Evolutionary conservation across 495 filamentous ascomycete species (phyloP).

Genomic region (Margaritispora aquatica): DNA sequence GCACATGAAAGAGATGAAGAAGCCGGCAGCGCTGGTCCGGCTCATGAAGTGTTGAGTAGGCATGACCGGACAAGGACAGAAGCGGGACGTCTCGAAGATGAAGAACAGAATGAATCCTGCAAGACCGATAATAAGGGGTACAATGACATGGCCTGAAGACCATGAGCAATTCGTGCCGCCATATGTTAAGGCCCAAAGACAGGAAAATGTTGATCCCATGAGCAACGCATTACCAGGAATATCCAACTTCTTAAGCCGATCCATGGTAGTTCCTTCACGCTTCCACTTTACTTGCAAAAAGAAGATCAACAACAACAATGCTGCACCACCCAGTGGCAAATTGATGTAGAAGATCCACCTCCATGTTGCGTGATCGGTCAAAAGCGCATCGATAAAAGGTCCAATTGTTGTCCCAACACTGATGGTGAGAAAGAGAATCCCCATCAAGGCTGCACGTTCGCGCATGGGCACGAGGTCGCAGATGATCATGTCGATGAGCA

Average conservation of each 20-base stretch:
- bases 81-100: background rate
- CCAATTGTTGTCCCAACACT: conserved; percentile 65
- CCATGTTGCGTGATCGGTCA: conserved; percentile 57
- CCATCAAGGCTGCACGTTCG: conserved; percentile 52
- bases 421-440: conserved; percentile 57
- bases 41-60: conserved; percentile 7
- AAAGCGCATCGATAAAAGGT: conserved; percentile 57
- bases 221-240: background rate
- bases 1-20: conserved; percentile 24
- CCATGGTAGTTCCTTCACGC: background rate
- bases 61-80: background rate
- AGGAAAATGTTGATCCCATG: background rate
- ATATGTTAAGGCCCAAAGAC: background rate
- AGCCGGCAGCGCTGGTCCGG: conserved; percentile 1
- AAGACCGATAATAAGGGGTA: background rate
- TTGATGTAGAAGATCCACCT: conserved; percentile 57
- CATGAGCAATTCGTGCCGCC: background rate
- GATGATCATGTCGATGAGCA: conserved; percentile 73
- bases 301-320: background rate
- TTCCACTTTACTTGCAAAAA: background rate
- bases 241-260: background rate
- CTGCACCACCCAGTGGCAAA: background rate
- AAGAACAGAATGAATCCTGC: background rate
- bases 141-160: background rate
- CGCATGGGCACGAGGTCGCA: conserved; percentile 58